Percentiles rank a stretch among this genome's conserved stretches.
These are phyloP conservation scores for Collybia sordida DNA, from an alignment of 768 basidiomycete genomes.

Conservation along the genomic window DNA sequence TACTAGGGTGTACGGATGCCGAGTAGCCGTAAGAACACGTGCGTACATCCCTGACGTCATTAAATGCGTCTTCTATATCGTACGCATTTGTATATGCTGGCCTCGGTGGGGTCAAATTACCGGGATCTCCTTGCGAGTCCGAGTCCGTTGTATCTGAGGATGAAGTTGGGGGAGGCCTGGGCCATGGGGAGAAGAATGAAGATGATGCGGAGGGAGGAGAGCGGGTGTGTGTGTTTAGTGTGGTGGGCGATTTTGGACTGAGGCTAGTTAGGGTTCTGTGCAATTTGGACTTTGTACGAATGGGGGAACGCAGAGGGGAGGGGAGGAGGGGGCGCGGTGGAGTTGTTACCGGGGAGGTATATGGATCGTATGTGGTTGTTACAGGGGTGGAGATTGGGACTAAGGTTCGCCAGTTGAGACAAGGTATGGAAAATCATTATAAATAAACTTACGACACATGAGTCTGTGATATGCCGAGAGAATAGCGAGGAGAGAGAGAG, in stretches of 20 bases:
- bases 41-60: no score
- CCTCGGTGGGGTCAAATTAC: no score
- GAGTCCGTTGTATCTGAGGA: no score
- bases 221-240: neutral
- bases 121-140: no score
- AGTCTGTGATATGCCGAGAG: neutral
- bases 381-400: neutral
- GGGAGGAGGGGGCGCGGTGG: neutral
- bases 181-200: neutral
- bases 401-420: neutral
- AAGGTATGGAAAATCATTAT: neutral
- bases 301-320: neutral
- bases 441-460: neutral
- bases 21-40: no score
- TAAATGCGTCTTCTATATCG: no score
- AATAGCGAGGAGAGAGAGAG: neutral
- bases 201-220: neutral
- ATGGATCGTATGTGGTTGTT: neutral
- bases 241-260: neutral
- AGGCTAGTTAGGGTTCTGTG: neutral
- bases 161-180: neutral
- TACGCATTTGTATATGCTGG: no score
- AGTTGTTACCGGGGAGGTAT: neutral
- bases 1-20: no score
- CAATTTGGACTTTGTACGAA: neutral